Evolutionary conservation across 1,284 basidiomycete genomes (phyloP).

Genomic region (Sporisorium iseilematis-ciliati): DNA sequence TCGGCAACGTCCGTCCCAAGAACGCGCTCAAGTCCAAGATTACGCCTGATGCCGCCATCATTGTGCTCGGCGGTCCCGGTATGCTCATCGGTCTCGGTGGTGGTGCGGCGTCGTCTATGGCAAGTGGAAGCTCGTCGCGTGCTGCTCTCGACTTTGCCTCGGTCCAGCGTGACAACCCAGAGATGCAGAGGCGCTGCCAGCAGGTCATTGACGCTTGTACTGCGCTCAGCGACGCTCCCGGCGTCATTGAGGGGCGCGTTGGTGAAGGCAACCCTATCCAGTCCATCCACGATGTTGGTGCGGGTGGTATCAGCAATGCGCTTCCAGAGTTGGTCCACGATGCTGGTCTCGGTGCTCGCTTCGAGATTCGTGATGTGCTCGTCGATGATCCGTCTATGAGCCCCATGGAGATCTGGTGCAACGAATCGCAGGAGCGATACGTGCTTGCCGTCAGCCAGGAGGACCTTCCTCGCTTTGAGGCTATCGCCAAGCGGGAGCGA

Average conservation of each 20-base stretch:
- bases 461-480: constrained; percentile 75
- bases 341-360: constrained; percentile 86
- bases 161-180: constrained; percentile 96
- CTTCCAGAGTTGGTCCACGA: constrained; percentile 97
- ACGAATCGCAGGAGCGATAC: constrained; percentile 98
- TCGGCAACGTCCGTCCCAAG: constrained; percentile 82
- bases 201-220: constrained; percentile 88
- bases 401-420: constrained; percentile 99
- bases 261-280: constrained; percentile 79
- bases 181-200: constrained; percentile 97
- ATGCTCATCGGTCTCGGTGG: constrained; percentile 97
- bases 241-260: constrained; percentile 36
- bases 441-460: constrained; percentile 77
- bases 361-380: constrained; percentile 93
- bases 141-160: constrained; percentile 96
- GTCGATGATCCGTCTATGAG: constrained; percentile 94
- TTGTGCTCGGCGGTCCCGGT: constrained; percentile 96
- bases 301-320: constrained; percentile 95
- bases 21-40: constrained; percentile 66
- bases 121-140: constrained; percentile 76
- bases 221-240: constrained; percentile 50
- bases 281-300: constrained; percentile 98
- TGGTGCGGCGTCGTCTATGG: constrained; percentile 92
- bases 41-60: constrained; percentile 72
- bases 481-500: constrained; percentile 86